Evolutionary conservation across 345 rosid species (phyloP).

Genomic region (Cochlearia excelsa): DNA sequence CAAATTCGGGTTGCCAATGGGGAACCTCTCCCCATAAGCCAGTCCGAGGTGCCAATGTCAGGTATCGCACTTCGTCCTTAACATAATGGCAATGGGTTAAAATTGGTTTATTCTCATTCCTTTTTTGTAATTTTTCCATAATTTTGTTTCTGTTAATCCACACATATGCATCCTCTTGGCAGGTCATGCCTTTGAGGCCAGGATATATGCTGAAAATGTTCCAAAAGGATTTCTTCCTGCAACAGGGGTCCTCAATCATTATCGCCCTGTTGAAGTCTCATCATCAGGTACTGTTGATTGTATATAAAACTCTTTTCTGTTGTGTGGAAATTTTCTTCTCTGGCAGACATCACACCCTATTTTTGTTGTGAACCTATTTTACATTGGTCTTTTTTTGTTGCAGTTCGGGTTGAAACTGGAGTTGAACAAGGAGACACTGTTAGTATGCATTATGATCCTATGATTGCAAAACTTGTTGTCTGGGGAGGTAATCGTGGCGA

Average conservation of each 20-base stretch:
- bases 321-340: neutral
- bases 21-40: constrained; percentile 76
- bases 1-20: constrained; percentile 92
- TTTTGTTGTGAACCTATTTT: constrained; percentile 21
- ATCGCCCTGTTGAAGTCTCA: constrained; percentile 62
- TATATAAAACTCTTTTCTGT: neutral
- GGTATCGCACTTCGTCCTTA: constrained; percentile 42
- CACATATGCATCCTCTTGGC: constrained; percentile 29
- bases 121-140: neutral
- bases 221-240: constrained; percentile 93
- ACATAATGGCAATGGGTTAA: neutral
- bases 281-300: constrained; percentile 55
- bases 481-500: constrained; percentile 80
- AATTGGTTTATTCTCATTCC: neutral
- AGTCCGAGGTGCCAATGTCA: constrained; percentile 67
- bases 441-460: constrained; percentile 99
- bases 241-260: constrained; percentile 86
- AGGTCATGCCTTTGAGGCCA: constrained; percentile 97
- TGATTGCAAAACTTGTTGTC: constrained; percentile 98
- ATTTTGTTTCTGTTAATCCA: constrained; percentile 2
- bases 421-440: constrained; percentile 88
- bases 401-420: constrained; percentile 94
- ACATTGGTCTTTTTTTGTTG: constrained; percentile 17
- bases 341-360: neutral
- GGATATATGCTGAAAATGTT: constrained; percentile 95